Conservation (phyloP, 1,284 basidiomycete genomes). For the Irpex sp. region DNA sequence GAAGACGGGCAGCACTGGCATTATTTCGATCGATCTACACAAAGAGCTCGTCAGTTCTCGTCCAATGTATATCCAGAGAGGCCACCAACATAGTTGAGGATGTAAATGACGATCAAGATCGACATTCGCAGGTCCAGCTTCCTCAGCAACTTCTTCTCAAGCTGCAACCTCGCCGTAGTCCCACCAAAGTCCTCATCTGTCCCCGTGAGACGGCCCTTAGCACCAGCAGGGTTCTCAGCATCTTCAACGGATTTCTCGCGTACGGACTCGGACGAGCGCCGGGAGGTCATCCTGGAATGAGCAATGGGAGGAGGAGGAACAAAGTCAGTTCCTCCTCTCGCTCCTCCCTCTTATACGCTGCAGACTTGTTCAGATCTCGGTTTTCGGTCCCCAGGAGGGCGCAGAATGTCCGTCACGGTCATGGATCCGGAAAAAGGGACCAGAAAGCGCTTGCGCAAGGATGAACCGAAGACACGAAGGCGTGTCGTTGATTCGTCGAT, state of each 20-base stretch:
- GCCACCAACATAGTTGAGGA: constrained; percentile 54
- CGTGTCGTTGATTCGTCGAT: too few relatives aligned
- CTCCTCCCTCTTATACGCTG: not conserved
- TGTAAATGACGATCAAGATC: constrained; percentile 62
- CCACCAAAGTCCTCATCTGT: constrained; percentile 39
- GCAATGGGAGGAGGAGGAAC: not conserved
- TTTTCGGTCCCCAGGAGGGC: not conserved
- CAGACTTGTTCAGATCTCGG: not conserved
- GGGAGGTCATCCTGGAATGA: not conserved
- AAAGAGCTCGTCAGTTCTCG: constrained; percentile 3
- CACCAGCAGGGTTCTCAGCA: not conserved
- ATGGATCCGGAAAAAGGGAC: not conserved
- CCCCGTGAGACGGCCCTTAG: not conserved
- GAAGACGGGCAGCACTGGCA: constrained; percentile 60
- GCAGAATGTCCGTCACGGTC: not conserved
- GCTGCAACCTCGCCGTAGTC: constrained; percentile 31
- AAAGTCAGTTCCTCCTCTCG: not conserved
- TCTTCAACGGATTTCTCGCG: not conserved
- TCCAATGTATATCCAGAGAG: constrained; percentile 13
- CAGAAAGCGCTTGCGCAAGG: too few relatives aligned
- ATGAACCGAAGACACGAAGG: too few relatives aligned
- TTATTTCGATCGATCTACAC: constrained; percentile 62
- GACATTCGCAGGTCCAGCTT: constrained; percentile 64
- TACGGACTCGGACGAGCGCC: not conserved
- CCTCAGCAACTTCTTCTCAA: constrained; percentile 49